A percentile compares a stretch with the other conserved stretches of the same genome.
Evolutionary conservation across 768 basidiomycete genomes (phyloP).

Genomic region (Lactifluus subvellereus): DNA sequence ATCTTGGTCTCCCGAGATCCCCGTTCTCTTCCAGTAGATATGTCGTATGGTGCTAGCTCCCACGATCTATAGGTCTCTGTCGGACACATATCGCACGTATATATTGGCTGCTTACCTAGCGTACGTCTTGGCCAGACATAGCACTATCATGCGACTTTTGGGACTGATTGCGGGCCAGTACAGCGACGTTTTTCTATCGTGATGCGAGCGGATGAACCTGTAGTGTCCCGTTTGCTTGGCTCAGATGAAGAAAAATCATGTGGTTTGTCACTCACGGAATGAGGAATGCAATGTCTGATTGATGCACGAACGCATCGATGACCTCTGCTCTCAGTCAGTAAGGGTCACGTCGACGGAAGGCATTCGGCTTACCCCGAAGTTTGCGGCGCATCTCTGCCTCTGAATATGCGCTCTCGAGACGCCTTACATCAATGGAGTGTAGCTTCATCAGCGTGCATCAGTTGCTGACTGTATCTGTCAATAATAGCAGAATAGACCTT

Average conservation of each 20-base stretch:
- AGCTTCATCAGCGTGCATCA: slow-evolving; percentile 6
- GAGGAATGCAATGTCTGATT: slow-evolving; percentile 8
- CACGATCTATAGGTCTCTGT: slow-evolving; percentile 1
- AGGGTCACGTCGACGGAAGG: background rate
- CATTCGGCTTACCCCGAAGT: slow-evolving; percentile 1
- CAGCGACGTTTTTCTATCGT: slow-evolving; percentile 7
- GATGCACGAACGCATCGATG: background rate
- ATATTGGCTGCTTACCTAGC: slow-evolving; percentile 7
- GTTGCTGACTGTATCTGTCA: background rate
- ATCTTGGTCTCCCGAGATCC: background rate
- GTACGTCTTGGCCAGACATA: slow-evolving; percentile 14
- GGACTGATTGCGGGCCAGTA: slow-evolving; percentile 6
- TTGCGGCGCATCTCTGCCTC: slow-evolving; percentile 11
- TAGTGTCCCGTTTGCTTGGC: background rate
- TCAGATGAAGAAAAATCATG: background rate
- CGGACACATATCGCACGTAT: background rate
- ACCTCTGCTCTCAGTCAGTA: background rate
- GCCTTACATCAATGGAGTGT: slow-evolving; percentile 1
- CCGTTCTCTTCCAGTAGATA: slow-evolving; percentile 10
- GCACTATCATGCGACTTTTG: slow-evolving; percentile 3
- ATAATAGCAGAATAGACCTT: background rate
- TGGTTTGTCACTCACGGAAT: slow-evolving; percentile 14
- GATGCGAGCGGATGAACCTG: slow-evolving; percentile 21
- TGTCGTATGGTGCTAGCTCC: slow-evolving; percentile 19
- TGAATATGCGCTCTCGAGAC: background rate